phyloP scores from a whole-genome alignment of 2,329 filamentous ascomycete species.

The Akanthomyces muscarius region DNA sequence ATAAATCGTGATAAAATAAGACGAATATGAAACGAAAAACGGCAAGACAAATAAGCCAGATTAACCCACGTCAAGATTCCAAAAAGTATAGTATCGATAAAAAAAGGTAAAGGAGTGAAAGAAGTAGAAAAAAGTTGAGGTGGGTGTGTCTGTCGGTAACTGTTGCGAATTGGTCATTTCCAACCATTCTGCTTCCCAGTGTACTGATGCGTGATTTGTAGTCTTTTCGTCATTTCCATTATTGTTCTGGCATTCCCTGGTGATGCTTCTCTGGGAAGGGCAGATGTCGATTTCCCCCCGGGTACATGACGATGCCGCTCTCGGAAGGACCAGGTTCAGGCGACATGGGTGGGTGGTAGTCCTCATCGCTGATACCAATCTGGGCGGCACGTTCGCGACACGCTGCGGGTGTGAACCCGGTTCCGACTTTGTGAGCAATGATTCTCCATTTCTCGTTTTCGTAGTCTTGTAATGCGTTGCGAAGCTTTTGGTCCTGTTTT shows the following conservation, averaged over 20 bases:
- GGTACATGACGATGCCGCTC: constrained; percentile 14
- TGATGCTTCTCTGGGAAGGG: constrained; percentile 15
- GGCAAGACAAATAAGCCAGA: not conserved
- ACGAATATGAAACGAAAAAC: not conserved
- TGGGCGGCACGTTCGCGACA: constrained; percentile 77
- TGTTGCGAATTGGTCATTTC: not conserved
- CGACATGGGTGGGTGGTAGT: constrained; percentile 51
- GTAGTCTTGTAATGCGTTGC: constrained; percentile 74
- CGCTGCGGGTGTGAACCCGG: constrained; percentile 80
- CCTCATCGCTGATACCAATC: constrained; percentile 44
- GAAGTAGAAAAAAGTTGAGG: constrained; percentile 7
- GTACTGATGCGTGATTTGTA: not conserved
- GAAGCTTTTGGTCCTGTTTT: constrained; percentile 70
- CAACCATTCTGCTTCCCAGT: not conserved
- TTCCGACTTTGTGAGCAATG: constrained; percentile 84
- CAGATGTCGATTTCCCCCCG: constrained; percentile 11
- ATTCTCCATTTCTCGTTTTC: constrained; percentile 92
- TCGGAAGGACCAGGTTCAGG: constrained; percentile 28
- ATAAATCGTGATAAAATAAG: not conserved
- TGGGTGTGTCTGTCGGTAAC: not conserved
- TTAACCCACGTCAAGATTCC: not conserved
- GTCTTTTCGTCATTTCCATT: not conserved
- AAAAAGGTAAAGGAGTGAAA: constrained; percentile 4
- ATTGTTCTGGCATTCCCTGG: constrained; percentile 11
- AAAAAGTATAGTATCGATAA: not conserved